A percentile compares a stretch with the other conserved stretches of the same genome.
Conservation (phyloP, 495 filamentous ascomycete genomes). For the Bryoglossum gracile region DNA sequence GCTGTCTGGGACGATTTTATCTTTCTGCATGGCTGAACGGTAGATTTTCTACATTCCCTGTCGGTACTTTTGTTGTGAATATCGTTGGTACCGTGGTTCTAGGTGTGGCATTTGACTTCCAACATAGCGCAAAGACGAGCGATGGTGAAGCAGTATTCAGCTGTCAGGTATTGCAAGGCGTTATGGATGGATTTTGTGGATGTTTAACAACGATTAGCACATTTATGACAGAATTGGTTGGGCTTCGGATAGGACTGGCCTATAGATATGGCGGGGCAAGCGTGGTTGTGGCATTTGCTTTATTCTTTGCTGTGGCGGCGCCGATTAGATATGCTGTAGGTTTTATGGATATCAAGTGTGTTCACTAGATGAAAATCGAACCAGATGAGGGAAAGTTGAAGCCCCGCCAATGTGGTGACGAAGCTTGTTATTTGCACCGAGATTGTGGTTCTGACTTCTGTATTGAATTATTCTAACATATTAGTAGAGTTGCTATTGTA, state of each 20-base stretch:
- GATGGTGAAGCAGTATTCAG: conserved; percentile 40
- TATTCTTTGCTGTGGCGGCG: conserved; percentile 21
- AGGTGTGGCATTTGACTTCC: not conserved
- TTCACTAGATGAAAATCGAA: not conserved
- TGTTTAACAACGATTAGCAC: conserved; percentile 83
- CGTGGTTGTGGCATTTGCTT: conserved; percentile 51
- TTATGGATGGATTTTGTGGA: conserved; percentile 87
- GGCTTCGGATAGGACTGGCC: conserved; percentile 53
- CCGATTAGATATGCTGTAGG: not conserved
- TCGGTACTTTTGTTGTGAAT: not conserved
- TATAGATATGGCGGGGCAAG: conserved; percentile 69
- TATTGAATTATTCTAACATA: no score
- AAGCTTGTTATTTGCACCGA: no score
- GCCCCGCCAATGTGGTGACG: no score
- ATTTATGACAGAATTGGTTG: conserved; percentile 73
- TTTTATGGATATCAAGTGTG: not conserved
- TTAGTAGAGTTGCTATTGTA: no score
- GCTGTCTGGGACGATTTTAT: not conserved
- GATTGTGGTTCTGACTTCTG: no score
- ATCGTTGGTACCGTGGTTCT: not conserved
- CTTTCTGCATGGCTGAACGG: not conserved
- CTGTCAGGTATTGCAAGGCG: conserved; percentile 73
- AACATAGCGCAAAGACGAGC: not conserved
- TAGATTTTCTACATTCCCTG: not conserved
- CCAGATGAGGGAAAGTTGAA: no score